Conservation (phyloP, 306 rosid genomes). For the Trifolium dubium region DNA sequence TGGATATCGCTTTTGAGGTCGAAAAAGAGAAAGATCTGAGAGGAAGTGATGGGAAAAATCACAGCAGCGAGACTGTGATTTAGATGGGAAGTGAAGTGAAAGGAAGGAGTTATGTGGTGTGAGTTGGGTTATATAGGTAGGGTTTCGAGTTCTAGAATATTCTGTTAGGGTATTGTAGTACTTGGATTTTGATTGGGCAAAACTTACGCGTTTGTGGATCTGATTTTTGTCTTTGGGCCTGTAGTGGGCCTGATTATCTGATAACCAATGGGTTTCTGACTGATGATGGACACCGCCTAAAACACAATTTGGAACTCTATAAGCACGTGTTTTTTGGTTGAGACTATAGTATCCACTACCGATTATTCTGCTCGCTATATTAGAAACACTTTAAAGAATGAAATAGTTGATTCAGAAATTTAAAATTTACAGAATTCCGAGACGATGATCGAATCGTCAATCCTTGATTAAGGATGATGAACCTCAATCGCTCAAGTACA, state of each 20-base stretch:
- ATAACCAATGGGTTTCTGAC: not conserved
- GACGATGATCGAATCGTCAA: too few relatives aligned
- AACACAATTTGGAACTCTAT: too few relatives aligned
- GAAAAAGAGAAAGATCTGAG: not conserved
- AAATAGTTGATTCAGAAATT: too few relatives aligned
- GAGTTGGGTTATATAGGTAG: slow-evolving; percentile 45
- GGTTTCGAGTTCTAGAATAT: slow-evolving; percentile 59
- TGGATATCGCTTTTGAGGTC: not conserved
- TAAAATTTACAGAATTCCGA: too few relatives aligned
- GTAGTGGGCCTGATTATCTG: not conserved
- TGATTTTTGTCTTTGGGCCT: not conserved
- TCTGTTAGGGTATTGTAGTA: slow-evolving; percentile 31
- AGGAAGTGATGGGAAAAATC: not conserved
- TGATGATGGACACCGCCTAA: too few relatives aligned
- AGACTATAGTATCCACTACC: too few relatives aligned
- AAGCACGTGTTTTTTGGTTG: too few relatives aligned
- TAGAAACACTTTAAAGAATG: too few relatives aligned
- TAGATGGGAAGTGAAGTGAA: not conserved
- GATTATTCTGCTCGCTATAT: too few relatives aligned
- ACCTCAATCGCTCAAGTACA: too few relatives aligned
- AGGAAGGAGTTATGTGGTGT: rapidly evolving
- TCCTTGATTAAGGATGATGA: too few relatives aligned
- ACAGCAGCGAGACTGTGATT: slow-evolving; percentile 14
- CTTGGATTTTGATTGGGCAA: not conserved
- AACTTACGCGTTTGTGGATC: slow-evolving; percentile 13